Base-by-base conservation (phyloP, 352 stramenopile genomes). In the Globisporangium heterothallicum region DNA sequence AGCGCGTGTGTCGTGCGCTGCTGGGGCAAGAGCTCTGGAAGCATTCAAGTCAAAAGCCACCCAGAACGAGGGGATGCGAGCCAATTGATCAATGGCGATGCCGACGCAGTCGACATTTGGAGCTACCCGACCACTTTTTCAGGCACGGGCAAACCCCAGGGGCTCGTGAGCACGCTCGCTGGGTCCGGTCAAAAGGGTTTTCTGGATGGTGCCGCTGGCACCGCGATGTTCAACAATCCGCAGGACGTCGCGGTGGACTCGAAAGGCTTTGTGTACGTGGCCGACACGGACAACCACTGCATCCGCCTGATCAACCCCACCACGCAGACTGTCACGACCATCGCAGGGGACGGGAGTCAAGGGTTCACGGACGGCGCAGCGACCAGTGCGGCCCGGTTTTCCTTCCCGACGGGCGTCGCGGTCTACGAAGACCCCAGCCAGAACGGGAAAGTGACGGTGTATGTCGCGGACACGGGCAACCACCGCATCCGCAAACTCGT, bases 251-350 rank as follows among this genome's bases (percentile, higher is more conserved):
- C 91, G 1, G 81, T 98, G 10, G 94, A 98, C 64, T 85, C 81
- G 19, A 80, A 79, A 10, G 89, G 92, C 7, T 84, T 96, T 34
- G 78, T 98, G 6, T 99, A 98, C 64, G 89, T 99, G 3, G 90
- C 91, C 1, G 95, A 98, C 65, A 98, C 85, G 16, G 85, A 86
- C 30, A 98, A 98, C 66, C 94, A 98, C 61, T 47, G 85, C 9
- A 96, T 98, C 34, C 70, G 92, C n/a, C 72, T 72, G 29, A 87
- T 97, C 29, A 74, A 90, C 42, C 64, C 70, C 0, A 54, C 27
- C 2, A 73, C 65, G 0, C 59, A 77, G 26, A 63, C 35, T 1
- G 79, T 88, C 13, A 58, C 69, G 1, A 92, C 78, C 1, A 47
- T 91, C 3, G 77, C 76, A 18, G 78, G 81, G 5, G 59, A 80